Evolutionary conservation across 1,284 basidiomycete genomes (phyloP), one percentile per base, ranked within the genome.

Genomic region (Fomitopsis pinicola): DNA sequence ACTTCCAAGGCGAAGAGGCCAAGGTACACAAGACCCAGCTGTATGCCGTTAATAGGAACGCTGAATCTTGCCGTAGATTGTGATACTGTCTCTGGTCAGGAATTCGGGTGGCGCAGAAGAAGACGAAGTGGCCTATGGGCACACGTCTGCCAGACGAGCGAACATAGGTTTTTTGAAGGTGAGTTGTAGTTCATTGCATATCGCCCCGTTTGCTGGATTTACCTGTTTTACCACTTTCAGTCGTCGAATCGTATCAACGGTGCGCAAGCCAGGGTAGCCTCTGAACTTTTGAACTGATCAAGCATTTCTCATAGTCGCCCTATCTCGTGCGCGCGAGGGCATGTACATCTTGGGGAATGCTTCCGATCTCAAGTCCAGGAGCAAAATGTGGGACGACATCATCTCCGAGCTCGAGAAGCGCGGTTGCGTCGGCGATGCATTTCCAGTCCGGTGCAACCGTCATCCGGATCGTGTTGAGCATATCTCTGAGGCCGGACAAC

Each of bases 151-250:
- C 59, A 66, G 62, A 67, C 0, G 80, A 3, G 63, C 57, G 1
- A 73, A 80, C n/a, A 91, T 92, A 57, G 90, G 90, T 0, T 92
- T 91, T 67, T 74, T 92, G 55, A 87, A 81, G 73, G 87, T 87
- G 58, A 60, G 70, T 64, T 33, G 30, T 26, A 26, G 2, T 26
- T 0, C 33, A 28, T 52, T 5, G 5, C 22, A 48, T 5, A n/a
- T 14, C 1, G 12, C 48, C 3, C 17, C 15, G n/a, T 59, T 40
- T 48, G 17, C 42, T 40, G 52, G 12, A 22, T 44, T 42, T 55
- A 9, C 33, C 15, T n/a, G 19, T 57, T 6, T 8, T 5, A 33
- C 7, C 26, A 14, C 58, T 46, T 26, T 9, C 65, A 86, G 83
- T 85, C 83, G 0, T 75, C 79, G 61, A 87, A 87, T 66, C 75